A percentile compares a stretch with the other conserved stretches of the same genome.
Evolutionary conservation across 306 rosid genomes (phyloP).

Genomic region (Casuarina glauca): DNA sequence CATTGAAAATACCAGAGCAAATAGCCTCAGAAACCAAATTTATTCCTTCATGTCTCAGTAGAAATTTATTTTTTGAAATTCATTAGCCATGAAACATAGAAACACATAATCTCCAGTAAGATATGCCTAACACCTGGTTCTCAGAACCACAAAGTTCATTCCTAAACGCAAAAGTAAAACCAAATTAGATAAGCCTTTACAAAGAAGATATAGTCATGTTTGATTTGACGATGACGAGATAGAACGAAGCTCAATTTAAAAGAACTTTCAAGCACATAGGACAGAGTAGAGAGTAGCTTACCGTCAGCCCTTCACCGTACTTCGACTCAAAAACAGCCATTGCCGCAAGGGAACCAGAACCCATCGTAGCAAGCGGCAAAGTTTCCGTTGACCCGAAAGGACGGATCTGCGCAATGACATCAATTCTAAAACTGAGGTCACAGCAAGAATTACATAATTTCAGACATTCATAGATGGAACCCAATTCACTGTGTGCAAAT

Average conservation of each 20-base stretch:
- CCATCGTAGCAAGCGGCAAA: slow-evolving; percentile 63
- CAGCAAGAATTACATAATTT: neutral
- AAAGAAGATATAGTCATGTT: neutral
- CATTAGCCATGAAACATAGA: neutral
- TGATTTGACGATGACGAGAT: neutral
- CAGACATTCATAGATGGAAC: neutral
- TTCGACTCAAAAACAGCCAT: slow-evolving; percentile 57
- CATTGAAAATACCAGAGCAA: slow-evolving; percentile 61
- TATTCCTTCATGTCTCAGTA: slow-evolving; percentile 52
- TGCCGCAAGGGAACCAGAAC: slow-evolving; percentile 65
- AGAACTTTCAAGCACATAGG: neutral
- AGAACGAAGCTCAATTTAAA: neutral
- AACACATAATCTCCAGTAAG: neutral
- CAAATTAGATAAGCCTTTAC: neutral
- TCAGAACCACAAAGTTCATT: neutral
- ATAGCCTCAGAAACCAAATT: slow-evolving; percentile 47
- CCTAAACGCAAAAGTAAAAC: neutral
- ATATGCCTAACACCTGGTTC: neutral
- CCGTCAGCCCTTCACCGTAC: slow-evolving; percentile 55
- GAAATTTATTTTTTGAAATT: neutral
- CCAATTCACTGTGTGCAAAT: slow-evolving; percentile 56
- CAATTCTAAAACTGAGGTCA: neutral
- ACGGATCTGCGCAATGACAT: slow-evolving; percentile 55
- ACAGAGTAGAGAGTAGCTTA: slow-evolving; percentile 28
- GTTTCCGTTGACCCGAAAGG: slow-evolving; percentile 91